Conservation (phyloP, 345 rosid species). For the Eucalyptus grandis region DNA sequence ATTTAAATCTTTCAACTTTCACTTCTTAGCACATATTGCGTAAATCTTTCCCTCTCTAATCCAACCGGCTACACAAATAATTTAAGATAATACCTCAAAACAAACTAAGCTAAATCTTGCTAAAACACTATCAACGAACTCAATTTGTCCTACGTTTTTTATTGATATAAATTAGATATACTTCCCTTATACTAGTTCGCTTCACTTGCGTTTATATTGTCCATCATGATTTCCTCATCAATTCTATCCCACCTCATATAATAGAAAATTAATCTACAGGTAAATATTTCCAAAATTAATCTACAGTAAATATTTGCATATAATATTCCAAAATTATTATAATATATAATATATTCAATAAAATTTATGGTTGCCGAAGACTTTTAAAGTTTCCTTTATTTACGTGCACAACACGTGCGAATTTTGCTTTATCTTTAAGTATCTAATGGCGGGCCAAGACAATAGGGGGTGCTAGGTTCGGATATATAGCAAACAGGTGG, state of each 20-base stretch:
- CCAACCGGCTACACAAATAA: background rate
- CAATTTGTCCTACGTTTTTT: background rate
- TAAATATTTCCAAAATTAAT: background rate
- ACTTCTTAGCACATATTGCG: background rate
- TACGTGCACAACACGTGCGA: background rate
- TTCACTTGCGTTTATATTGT: background rate
- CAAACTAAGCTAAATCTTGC: background rate
- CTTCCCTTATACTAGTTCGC: background rate
- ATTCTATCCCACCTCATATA: background rate
- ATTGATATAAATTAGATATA: background rate
- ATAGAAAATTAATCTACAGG: background rate
- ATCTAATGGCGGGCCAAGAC: background rate
- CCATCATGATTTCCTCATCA: background rate
- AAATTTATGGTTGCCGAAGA: background rate
- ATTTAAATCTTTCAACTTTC: background rate
- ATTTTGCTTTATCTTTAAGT: background rate
- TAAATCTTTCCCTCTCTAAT: background rate
- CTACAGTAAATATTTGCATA: too few species aligned
- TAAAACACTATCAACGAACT: background rate
- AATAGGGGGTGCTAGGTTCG: background rate
- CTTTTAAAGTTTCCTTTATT: background rate
- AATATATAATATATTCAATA: background rate
- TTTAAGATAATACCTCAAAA: background rate
- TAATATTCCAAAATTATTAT: background rate
- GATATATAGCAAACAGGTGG: background rate